phyloP scores from a whole-genome alignment of 352 stramenopile genomes.

The Pythium dissotocum region DNA sequence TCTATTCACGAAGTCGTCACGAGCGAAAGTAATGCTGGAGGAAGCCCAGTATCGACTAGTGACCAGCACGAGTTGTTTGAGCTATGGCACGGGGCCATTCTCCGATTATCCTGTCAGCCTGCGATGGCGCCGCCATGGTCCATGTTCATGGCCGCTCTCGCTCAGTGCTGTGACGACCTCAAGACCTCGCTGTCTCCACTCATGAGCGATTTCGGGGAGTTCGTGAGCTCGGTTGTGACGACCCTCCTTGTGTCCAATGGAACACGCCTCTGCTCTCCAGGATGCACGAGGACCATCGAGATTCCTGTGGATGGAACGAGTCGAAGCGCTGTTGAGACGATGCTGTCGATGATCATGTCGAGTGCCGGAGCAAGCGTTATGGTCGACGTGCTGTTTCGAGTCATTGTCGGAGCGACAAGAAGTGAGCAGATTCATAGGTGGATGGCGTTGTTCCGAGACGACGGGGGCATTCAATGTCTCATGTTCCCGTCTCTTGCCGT shows the following conservation, averaged over 20 bases:
- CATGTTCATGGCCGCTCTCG: conserved; percentile 17
- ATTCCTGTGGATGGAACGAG: conserved; percentile 1
- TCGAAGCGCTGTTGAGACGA: conserved; percentile 1
- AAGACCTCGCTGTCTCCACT: background rate
- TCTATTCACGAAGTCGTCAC: background rate
- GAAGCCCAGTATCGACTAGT: background rate
- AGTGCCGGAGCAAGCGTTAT: background rate
- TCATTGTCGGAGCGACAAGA: background rate
- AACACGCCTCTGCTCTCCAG: conserved; percentile 5
- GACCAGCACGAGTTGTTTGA: conserved; percentile 1
- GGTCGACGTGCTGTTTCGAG: background rate
- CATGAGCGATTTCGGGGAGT: conserved; percentile 6
- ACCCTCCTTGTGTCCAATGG: conserved; percentile 17
- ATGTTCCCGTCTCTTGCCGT: background rate
- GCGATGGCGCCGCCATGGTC: conserved; percentile 5
- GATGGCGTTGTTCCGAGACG: background rate
- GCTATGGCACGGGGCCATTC: conserved; percentile 17
- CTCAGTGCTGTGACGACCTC: conserved; percentile 22
- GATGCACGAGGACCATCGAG: background rate
- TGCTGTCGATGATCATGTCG: conserved; percentile 17
- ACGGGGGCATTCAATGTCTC: background rate
- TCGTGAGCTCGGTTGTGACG: conserved; percentile 15
- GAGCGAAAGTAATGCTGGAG: background rate
- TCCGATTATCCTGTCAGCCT: background rate
- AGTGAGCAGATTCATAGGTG: background rate